Percentiles rank a stretch among this genome's conserved stretches.
phyloP scores from a whole-genome alignment of 352 stramenopile genomes.

The Stramenopiles sp. region DNA sequence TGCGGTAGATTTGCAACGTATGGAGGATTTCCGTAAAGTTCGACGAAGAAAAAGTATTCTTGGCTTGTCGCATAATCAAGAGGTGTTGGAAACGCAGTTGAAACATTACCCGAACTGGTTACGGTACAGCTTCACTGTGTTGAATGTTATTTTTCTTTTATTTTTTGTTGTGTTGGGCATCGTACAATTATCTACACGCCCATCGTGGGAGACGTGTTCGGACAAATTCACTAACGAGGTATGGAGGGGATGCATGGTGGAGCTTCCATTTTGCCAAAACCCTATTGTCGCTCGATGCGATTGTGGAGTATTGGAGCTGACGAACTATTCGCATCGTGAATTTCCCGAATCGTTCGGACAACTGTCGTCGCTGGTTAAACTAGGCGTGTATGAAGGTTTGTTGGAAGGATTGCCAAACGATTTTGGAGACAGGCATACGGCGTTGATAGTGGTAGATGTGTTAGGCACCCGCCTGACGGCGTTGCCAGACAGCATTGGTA shows the following conservation, averaged over 20 bases:
- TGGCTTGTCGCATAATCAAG: background rate
- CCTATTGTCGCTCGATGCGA: background rate
- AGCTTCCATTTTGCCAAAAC: conserved; percentile 4
- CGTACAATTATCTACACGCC: background rate
- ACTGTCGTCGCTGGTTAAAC: background rate
- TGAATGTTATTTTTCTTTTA: background rate
- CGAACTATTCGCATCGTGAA: background rate
- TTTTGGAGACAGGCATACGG: background rate
- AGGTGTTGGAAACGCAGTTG: background rate
- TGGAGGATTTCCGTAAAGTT: background rate
- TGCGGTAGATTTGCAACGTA: background rate
- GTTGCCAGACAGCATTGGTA: background rate
- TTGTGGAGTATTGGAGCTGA: background rate
- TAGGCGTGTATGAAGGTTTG: background rate
- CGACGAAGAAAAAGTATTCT: background rate
- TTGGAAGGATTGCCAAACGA: background rate
- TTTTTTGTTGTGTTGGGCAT: background rate
- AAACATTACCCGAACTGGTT: background rate
- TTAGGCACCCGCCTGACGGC: background rate
- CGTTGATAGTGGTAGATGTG: background rate
- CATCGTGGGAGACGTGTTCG: background rate
- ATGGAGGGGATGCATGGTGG: background rate
- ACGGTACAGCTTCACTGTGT: background rate
- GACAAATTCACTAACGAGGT: background rate
- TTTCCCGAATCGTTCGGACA: background rate